Evolutionary conservation across 208 protist species (phyloP), one percentile per base, ranked within the genome.

Genomic region (Wallacemonas sp.): DNA sequence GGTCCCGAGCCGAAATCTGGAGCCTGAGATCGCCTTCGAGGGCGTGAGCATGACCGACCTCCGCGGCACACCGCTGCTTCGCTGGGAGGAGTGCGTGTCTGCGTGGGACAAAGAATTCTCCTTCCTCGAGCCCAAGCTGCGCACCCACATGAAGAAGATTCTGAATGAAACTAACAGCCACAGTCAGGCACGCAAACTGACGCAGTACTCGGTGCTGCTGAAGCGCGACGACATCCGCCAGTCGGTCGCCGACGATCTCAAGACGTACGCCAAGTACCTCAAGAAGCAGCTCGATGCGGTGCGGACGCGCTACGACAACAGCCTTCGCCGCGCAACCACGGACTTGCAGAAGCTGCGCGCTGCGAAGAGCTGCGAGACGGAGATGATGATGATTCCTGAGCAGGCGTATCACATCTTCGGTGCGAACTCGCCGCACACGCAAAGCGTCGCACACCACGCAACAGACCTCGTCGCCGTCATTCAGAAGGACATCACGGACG

Each of bases 31-130:
- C 21, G 73, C 94, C 21, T 96, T 96, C 42, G 84, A 83, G 24
- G 75, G 70, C 24, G 68, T 82, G 46, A 86, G 77, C 71, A 68
- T 91, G 44, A 81, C 79, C 12, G 85, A 96, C 71, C 34, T 84
- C 27, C 72, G 69, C 42, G 72, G 46, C 22, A 34, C 62, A 2
- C 68, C 84, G 1, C 45, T 70, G n/a, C 66, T 70, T 11, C 63
- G 66, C 30, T 96, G 91, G 89, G 63, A 72, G 38, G 55, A 59
- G 38, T 75, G 82, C 27, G 78, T 88, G n/a, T 70, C 60, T 6
- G 77, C 78, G 26, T 96, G 93, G 65, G 80, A 95, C 46, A 84
- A 85, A 65, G 84, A 96, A 58, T 85, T 95, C 67, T 84, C 78
- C 27, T 93, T 96, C 60, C 21, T 93, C 2, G 86, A 94, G 72